Evolutionary conservation across 352 stramenopile genomes (phyloP), one percentile per base, ranked within the genome.

Genomic region (Saprolegnia parasitica): DNA sequence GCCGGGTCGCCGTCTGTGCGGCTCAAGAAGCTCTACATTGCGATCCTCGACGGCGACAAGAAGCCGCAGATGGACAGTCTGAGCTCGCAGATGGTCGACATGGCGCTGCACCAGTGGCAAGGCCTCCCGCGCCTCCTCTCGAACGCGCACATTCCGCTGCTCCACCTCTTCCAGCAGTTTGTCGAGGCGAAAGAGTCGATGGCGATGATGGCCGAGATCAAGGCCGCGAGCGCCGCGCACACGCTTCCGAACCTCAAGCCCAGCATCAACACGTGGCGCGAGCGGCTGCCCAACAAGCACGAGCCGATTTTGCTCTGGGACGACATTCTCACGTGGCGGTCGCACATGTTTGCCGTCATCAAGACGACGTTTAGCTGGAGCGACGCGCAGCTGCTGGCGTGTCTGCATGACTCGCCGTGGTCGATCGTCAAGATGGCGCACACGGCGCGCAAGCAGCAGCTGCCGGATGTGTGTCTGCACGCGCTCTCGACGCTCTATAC

Each of bases 281-380:
- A 97, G 71, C 88, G 92, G 0, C 76, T 98, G 55, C 91, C 91
- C 10, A 98, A 98, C 76, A 95, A 96, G 73, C 97, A 91, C 88
- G 92, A 98, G 40, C 86, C 87, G 15, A 93, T 97, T 75, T 73
- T 96, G 63, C 73, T 96, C 13, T 98, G 92, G 92, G 91, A 97
- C 68, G 89, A 97, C 63, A 94, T 98, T 39, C 76, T 98, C 21
- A 97, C 88, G 63, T 98, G 92, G 92, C 82, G 92, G 24, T 90
- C 87, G 54, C 90, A 98, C 80, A 96, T 98, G 82, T 96, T 97
- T 76, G 80, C 93, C 70, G 79, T 94, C 32, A 82, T 97, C 32
- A 96, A 95, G 76, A 95, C 72, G 26, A 93, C 84, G 26, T 96
- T 95, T 63, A 87, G 78, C 9, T 93, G 86, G 84, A 95, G 87